Percentiles rank a stretch among this genome's conserved stretches.
Evolutionary conservation across 192 early-diverging fungal species (phyloP).

Genomic region (Chytriomyces sp.): DNA sequence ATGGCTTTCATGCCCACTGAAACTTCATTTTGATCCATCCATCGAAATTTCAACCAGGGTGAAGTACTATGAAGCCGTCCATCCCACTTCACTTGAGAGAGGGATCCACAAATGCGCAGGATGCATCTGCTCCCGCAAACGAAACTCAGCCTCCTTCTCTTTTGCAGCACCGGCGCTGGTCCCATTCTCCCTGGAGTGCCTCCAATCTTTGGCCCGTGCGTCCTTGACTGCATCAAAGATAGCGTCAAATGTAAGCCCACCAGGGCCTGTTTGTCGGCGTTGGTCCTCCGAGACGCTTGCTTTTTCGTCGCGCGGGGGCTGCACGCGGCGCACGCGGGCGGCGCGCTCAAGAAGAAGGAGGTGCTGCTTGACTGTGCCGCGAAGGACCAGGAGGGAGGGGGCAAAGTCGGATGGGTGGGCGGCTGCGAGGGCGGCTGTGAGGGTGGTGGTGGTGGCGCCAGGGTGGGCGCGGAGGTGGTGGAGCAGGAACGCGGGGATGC

Average conservation of each 20-base stretch:
- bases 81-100: background rate
- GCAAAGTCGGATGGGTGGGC: background rate
- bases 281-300: background rate
- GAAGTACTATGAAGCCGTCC: too few relatives aligned
- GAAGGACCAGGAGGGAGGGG: background rate
- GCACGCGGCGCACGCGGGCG: background rate
- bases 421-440: background rate
- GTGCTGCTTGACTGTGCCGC: constrained; percentile 10
- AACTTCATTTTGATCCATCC: too few relatives aligned
- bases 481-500: background rate
- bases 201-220: background rate
- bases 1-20: too few relatives aligned
- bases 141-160: background rate
- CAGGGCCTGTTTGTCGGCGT: background rate
- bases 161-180: background rate
- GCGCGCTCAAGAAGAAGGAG: background rate
- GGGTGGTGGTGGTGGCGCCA: background rate
- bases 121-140: constrained; percentile 8
- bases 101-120: constrained; percentile 4
- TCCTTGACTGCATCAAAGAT: constrained; percentile 15
- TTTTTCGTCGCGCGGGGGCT: background rate
- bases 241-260: background rate
- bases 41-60: too few relatives aligned
- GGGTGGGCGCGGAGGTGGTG: background rate
- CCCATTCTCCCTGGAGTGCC: too few relatives aligned